A percentile compares a stretch with the other conserved stretches of the same genome.
Conservation (phyloP, 495 filamentous ascomycete species). For the Tricharina praecox region DNA sequence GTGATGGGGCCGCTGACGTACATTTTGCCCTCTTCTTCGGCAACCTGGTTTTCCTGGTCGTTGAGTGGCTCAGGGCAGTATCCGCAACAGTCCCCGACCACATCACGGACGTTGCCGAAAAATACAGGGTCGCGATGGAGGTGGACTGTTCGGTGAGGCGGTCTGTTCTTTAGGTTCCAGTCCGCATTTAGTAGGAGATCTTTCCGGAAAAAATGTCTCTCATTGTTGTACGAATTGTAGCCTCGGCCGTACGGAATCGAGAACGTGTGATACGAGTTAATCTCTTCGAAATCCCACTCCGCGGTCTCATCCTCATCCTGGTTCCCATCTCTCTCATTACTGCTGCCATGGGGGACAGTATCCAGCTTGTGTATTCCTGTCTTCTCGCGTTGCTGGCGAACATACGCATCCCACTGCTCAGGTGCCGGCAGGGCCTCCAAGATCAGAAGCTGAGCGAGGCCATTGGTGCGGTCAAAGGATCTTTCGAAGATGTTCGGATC, state of each 20-base stretch:
- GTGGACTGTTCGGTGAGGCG: constrained; percentile 49
- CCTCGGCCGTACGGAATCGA: constrained; percentile 57
- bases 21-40: constrained; percentile 51
- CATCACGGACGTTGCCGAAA: constrained; percentile 48
- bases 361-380: constrained; percentile 53
- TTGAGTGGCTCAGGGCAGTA: constrained; percentile 51
- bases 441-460: constrained; percentile 64
- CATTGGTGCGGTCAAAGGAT: constrained; percentile 50
- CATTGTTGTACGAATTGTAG: constrained; percentile 54
- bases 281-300: constrained; percentile 61
- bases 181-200: constrained; percentile 73
- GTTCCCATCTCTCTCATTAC: too few relatives aligned
- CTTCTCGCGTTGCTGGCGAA: constrained; percentile 46
- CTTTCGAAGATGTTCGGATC: constrained; percentile 76
- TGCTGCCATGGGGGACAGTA: too few relatives aligned
- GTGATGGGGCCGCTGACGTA: constrained; percentile 52
- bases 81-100: constrained; percentile 64
- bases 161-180: constrained; percentile 46
- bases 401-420: constrained; percentile 46
- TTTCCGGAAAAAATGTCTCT: constrained; percentile 60
- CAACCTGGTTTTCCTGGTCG: constrained; percentile 49
- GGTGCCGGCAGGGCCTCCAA: constrained; percentile 55
- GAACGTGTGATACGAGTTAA: constrained; percentile 62
- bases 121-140: constrained; percentile 55
- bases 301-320: constrained; percentile 66